These are phyloP conservation scores for Phytophthora fragariaefolia DNA, from an alignment of 352 stramenopile genomes.

Conservation along the genomic window DNA sequence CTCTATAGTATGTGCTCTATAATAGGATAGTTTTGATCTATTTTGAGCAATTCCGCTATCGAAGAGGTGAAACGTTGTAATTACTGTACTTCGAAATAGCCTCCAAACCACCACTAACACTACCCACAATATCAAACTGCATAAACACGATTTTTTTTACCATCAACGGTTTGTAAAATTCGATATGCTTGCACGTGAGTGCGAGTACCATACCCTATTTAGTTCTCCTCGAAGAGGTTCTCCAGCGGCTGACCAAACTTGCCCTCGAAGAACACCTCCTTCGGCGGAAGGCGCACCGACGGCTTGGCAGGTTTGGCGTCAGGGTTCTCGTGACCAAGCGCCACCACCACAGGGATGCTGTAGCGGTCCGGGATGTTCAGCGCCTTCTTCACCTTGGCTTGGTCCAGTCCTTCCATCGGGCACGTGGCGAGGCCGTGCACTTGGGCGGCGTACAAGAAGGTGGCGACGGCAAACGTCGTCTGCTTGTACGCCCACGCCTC, in stretches of 20 bases:
- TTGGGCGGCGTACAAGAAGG: conserved; percentile 70
- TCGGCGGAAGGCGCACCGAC: conserved; percentile 55
- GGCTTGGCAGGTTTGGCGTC: conserved; percentile 12
- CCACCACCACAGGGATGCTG: conserved; percentile 66
- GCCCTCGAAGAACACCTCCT: conserved; percentile 77
- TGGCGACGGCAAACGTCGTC: conserved; percentile 62
- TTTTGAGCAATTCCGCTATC: background rate
- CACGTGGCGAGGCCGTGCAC: conserved; percentile 65
- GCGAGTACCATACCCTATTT: too few relatives aligned
- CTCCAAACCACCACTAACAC: too few relatives aligned
- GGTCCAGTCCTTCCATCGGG: conserved; percentile 74
- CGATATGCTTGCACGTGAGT: too few relatives aligned
- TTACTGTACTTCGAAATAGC: too few relatives aligned
- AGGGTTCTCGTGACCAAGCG: conserved; percentile 55
- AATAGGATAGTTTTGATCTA: background rate
- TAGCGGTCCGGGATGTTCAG: conserved; percentile 79
- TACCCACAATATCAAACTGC: too few relatives aligned
- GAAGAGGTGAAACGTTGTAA: too few relatives aligned
- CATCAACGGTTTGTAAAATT: too few relatives aligned
- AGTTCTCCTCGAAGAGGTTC: conserved; percentile 45
- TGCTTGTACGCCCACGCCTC: conserved; percentile 83
- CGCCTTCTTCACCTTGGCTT: conserved; percentile 47
- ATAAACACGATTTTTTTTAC: too few relatives aligned
- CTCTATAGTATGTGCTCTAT: too few relatives aligned
- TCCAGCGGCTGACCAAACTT: conserved; percentile 68